Percentiles rank a stretch among this genome's conserved stretches.
Conservation (phyloP, 257 asterid genomes). For the Nicotiana knightiana region DNA sequence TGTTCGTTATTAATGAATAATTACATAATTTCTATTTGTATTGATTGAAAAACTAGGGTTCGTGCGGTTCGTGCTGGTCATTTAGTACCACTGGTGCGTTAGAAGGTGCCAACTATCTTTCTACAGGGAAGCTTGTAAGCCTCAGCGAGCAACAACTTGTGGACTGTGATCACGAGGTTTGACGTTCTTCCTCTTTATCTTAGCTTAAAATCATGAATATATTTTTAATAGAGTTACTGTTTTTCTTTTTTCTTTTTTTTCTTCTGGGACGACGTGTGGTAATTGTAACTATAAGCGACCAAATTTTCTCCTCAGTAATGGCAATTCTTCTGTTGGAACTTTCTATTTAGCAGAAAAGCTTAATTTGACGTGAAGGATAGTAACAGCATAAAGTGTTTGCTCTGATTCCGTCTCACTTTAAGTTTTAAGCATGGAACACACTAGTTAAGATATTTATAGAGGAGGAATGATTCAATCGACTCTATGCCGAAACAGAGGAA, state of each 20-base stretch:
- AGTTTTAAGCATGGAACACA: not conserved
- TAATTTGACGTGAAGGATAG: not conserved
- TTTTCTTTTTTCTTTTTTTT: not conserved
- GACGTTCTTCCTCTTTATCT: not conserved
- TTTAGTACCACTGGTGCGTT: slow-evolving; percentile 85
- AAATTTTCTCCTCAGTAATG: too few relatives aligned
- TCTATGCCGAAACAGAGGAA: not conserved
- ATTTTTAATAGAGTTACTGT: too few relatives aligned
- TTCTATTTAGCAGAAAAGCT: not conserved
- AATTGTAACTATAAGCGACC: too few relatives aligned
- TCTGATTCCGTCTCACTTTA: not conserved
- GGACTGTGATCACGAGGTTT: slow-evolving; percentile 90
- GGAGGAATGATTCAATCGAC: not conserved
- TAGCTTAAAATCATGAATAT: not conserved
- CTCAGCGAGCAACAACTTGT: slow-evolving; percentile 95
- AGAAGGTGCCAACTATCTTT: slow-evolving; percentile 80
- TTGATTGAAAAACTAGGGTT: slow-evolving; percentile 38
- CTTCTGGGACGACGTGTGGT: not conserved
- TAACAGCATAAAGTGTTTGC: not conserved
- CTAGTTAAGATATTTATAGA: not conserved
- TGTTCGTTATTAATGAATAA: not conserved
- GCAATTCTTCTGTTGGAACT: not conserved
- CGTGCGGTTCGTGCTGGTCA: slow-evolving; percentile 94
- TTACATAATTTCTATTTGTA: not conserved
- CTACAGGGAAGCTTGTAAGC: slow-evolving; percentile 78